These are phyloP conservation scores for Candida verbasci DNA, from an alignment of 805 yeast species.

Conservation along the genomic window DNA sequence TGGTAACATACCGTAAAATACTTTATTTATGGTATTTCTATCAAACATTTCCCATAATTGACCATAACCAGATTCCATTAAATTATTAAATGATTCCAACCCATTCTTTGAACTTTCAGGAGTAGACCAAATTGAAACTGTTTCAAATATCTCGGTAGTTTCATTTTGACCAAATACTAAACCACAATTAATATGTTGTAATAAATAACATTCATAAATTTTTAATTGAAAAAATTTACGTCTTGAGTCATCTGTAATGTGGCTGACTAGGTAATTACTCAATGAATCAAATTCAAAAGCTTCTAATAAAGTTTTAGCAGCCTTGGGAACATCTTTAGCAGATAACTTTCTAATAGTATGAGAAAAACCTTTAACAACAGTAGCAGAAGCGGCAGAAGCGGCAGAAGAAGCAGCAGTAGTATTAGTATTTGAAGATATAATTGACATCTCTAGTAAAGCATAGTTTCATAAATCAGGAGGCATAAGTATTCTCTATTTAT, in stretches of 20 bases:
- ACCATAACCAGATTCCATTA: conserved; percentile 51
- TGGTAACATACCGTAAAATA: conserved; percentile 48
- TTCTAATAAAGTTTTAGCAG: conserved; percentile 32
- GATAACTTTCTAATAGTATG: conserved; percentile 1
- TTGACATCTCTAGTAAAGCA: too few relatives aligned
- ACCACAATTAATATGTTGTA: conserved; percentile 48
- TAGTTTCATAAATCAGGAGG: too few relatives aligned
- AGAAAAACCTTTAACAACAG: background rate
- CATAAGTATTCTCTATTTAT: too few relatives aligned
- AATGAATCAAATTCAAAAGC: conserved; percentile 33
- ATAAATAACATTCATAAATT: conserved; percentile 48
- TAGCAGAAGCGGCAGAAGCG: background rate
- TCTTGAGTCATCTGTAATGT: conserved; percentile 16
- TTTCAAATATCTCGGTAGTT: conserved; percentile 39
- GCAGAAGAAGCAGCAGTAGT: background rate
- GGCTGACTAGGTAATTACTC: conserved; percentile 26
- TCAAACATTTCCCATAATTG: conserved; percentile 47
- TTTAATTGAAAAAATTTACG: conserved; percentile 27
- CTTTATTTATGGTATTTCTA: conserved; percentile 43
- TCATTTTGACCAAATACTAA: conserved; percentile 49
- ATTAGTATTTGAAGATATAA: background rate
- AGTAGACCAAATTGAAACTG: conserved; percentile 51
- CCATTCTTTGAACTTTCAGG: conserved; percentile 41
- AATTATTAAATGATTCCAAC: conserved; percentile 41
- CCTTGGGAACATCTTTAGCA: conserved; percentile 25